Conservation (phyloP, 2,329 filamentous ascomycete species). For the Colletotrichum siamense region DNA sequence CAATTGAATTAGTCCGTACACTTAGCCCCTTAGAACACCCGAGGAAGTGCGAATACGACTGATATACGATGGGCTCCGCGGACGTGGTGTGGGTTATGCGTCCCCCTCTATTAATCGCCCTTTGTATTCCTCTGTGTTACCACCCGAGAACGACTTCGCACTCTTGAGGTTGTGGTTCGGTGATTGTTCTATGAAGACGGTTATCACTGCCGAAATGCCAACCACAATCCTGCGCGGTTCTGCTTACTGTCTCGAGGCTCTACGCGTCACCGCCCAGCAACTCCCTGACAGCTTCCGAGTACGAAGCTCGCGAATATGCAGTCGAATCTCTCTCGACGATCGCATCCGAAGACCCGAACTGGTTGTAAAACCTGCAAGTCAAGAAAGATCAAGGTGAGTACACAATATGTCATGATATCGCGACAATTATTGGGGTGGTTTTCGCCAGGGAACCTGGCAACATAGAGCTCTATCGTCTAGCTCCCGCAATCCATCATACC, state of each 20-base stretch:
- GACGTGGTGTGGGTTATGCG: not conserved
- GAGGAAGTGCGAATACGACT: conserved; percentile 12
- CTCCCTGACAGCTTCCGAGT: not conserved
- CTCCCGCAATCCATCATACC: not conserved
- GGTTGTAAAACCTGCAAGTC: conserved; percentile 43
- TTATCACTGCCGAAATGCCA: conserved; percentile 2
- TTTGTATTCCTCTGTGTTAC: not conserved
- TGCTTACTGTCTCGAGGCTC: not conserved
- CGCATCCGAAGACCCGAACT: conserved; percentile 38
- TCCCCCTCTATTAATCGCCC: conserved; percentile 9
- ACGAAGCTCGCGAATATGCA: conserved; percentile 19
- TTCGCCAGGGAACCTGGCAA: not conserved
- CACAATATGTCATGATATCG: too few species aligned
- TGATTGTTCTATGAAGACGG: not conserved
- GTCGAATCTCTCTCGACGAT: conserved; percentile 16
- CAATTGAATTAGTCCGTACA: conserved; percentile 2
- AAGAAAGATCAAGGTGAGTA: conserved; percentile 44
- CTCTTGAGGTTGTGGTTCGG: not conserved
- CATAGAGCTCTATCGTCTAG: not conserved
- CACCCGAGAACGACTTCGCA: not conserved
- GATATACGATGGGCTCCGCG: conserved; percentile 13
- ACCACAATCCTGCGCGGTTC: not conserved
- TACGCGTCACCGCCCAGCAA: not conserved
- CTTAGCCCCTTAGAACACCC: not conserved
- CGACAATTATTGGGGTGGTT: not conserved